Evolutionary conservation across 2,329 filamentous ascomycete species (phyloP), one percentile per base, ranked within the genome.

Genomic region (Phoma herbarum): DNA sequence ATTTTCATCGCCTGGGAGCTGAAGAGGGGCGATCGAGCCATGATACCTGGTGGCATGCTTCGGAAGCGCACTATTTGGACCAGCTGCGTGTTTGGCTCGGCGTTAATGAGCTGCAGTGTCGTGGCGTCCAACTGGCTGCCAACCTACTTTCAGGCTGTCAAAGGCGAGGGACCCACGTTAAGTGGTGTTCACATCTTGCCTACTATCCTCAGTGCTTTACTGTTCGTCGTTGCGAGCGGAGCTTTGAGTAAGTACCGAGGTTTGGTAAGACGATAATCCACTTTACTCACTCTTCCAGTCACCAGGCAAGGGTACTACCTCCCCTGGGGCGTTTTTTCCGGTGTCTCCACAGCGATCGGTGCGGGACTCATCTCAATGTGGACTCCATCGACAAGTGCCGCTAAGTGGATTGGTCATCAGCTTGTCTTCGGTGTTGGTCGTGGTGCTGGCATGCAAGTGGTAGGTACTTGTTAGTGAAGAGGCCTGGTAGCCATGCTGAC

Each of bases 91-190:
- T 62, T 59, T 11, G 60, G 51, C 9, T 53, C 57, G 4, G 60
- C 56, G 7, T 45, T 63, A 5, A 59, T 57, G 42, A 51, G 48
- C 20, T 62, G 61, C 35, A 60, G 63, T 33, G 50, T 68, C 2
- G 47, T 60, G 2, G 63, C 61, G 7, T 67, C 60, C 37, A 62
- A 66, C 5, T 72, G 58, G 53, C 23, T 75, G 6, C 71, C 70
- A n/a, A 64, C 80, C 1, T 81, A 78, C 53, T 81, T 81, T 52
- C 80, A 82, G 47, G 70, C 74, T 4, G 75, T 81, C 7, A 71
- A 67, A 20, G 68, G 72, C 9, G 69, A 72, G 10, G 67, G 72
- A 0, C 75, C 79, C 0, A 59, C 77, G 5, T 70, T 77, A 57
- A 79, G 76, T 49, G 80, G 79, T 2, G 72, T 80, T 0, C 66